Percentiles rank a stretch among this genome's conserved stretches.
phyloP scores from a whole-genome alignment of 169 alveolate genomes.

The Plasmodium yoelii region DNA sequence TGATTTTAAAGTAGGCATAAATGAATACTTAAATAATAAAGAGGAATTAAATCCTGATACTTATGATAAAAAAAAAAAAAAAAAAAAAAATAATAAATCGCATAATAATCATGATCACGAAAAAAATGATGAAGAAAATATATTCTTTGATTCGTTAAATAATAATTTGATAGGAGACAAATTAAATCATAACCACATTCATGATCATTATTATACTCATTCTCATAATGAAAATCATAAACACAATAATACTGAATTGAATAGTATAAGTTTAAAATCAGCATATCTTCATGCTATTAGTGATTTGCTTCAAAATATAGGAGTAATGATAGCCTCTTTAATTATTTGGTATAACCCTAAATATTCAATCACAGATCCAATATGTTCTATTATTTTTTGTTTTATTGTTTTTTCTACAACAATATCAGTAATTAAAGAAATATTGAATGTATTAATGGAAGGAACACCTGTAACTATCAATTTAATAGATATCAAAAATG shows the following conservation, averaged over 20 bases:
- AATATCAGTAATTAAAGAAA: conserved; percentile 92
- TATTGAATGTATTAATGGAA: conserved; percentile 95
- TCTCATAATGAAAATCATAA: conserved; percentile 56
- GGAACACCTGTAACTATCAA: conserved; percentile 93
- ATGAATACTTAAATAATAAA: conserved; percentile 3
- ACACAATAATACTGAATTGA: conserved; percentile 72
- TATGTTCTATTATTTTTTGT: conserved; percentile 95
- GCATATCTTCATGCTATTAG: conserved; percentile 96
- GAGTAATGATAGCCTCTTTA: conserved; percentile 95
- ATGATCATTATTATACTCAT: conserved; percentile 65
- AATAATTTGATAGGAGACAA: conserved; percentile 18
- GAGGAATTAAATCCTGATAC: neutral
- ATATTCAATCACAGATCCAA: conserved; percentile 94
- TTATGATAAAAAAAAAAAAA: conserved; percentile 28
- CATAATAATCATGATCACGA: neutral
- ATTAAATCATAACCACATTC: conserved; percentile 81
- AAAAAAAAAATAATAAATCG: conserved; percentile 23
- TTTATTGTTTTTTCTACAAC: conserved; percentile 95
- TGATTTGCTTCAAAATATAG: conserved; percentile 94
- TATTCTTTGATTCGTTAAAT: neutral
- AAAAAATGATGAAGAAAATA: conserved; percentile 18
- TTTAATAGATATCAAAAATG: conserved; percentile 87
- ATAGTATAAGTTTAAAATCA: conserved; percentile 92
- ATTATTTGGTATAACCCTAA: conserved; percentile 90
- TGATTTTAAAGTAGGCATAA: conserved; percentile 19